These are phyloP conservation scores for Parietichytrium sp. DNA, from an alignment of 108 stramenopile species.

Conservation along the genomic window DNA sequence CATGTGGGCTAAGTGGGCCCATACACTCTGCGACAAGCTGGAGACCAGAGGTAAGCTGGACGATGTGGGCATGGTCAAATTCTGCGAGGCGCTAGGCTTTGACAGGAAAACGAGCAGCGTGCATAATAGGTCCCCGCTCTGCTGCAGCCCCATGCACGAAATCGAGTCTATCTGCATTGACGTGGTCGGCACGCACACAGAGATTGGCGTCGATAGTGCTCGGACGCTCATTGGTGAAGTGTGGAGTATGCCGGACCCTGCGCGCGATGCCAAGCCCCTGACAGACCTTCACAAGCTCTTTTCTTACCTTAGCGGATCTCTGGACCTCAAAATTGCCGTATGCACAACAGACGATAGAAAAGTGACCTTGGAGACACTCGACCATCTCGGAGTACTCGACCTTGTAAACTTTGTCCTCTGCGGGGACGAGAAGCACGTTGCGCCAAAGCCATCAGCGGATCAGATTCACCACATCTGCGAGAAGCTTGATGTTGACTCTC, in stretches of 20 bases:
- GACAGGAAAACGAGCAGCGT: background rate
- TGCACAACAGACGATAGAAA: conserved; percentile 28
- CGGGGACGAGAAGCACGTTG: background rate
- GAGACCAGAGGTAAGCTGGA: background rate
- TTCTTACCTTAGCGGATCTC: background rate
- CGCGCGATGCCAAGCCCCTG: background rate
- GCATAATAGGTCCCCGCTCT: background rate
- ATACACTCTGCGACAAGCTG: background rate
- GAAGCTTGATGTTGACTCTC: background rate
- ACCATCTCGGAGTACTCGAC: background rate
- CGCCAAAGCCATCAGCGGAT: background rate
- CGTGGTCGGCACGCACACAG: conserved; percentile 13
- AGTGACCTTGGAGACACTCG: background rate
- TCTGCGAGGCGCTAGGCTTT: conserved; percentile 11
- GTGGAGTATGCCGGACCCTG: conserved; percentile 31
- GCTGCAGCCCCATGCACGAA: conserved; percentile 36
- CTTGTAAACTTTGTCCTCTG: conserved; percentile 6
- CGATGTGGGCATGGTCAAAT: background rate
- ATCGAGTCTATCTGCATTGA: conserved; percentile 22
- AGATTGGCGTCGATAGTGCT: background rate
- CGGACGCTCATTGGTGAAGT: background rate
- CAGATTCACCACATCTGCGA: background rate
- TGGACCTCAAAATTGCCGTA: conserved; percentile 24
- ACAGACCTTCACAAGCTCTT: conserved; percentile 21
- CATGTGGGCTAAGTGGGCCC: conserved; percentile 35